Evolutionary conservation across 441 rosid species (phyloP).

Genomic region (Syzygium syzygioides): DNA sequence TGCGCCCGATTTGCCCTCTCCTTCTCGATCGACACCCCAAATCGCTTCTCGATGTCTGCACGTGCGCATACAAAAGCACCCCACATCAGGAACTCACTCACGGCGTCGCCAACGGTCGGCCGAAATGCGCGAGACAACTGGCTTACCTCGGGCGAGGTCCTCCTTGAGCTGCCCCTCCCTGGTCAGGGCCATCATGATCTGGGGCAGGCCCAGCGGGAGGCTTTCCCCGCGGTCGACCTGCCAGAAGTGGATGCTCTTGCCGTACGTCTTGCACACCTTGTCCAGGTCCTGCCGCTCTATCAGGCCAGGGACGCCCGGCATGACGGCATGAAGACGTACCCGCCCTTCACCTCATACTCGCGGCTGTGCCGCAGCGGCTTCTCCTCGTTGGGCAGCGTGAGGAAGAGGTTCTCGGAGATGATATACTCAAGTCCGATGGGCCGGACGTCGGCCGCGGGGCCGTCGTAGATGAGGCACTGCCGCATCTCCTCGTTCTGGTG

Average conservation of each 20-base stretch:
- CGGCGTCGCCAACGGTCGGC: neutral
- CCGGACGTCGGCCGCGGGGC: conserved; percentile 42
- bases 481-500: conserved; percentile 77
- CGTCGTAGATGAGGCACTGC: conserved; percentile 66
- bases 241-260: conserved; percentile 73
- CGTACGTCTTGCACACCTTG: conserved; percentile 57
- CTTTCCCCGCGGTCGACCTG: conserved; percentile 65
- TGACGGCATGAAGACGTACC: conserved; percentile 65
- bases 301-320: conserved; percentile 58
- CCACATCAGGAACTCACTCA: neutral
- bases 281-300: conserved; percentile 55
- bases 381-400: conserved; percentile 58
- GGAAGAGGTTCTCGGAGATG: conserved; percentile 50
- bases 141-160: conserved; percentile 25
- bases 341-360: conserved; percentile 75
- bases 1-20: conserved; percentile 43
- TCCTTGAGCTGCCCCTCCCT: conserved; percentile 55
- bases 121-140: neutral
- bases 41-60: conserved; percentile 3
- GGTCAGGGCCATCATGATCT: conserved; percentile 63
- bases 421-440: conserved; percentile 76
- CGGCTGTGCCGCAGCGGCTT: conserved; percentile 77
- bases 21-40: conserved; percentile 33
- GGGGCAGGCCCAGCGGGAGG: conserved; percentile 66
- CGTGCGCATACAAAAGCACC: neutral